phyloP scores from a whole-genome alignment of 129 eudicot species.

The Flaveria trinervia region DNA sequence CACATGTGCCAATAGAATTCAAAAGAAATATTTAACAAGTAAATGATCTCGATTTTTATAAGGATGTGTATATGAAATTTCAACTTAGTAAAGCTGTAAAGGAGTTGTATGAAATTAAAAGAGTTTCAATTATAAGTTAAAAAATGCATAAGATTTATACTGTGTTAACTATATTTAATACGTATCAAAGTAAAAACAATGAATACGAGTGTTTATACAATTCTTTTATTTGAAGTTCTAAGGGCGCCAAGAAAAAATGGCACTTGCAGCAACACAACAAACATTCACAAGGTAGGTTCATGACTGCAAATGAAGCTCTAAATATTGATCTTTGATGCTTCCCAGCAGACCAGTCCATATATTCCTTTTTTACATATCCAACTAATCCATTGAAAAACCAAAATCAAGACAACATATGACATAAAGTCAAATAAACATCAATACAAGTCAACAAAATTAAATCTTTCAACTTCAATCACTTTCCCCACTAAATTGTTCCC shows the following conservation, averaged over 20 bases:
- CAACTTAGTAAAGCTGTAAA: no score
- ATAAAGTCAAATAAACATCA: constrained; percentile 24
- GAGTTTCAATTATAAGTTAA: no score
- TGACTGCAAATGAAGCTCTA: constrained; percentile 20
- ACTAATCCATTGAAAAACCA: constrained; percentile 34
- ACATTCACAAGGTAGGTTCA: constrained; percentile 28
- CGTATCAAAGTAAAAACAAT: no score
- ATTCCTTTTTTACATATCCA: constrained; percentile 26
- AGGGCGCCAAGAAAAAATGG: not conserved
- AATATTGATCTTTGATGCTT: constrained; percentile 15
- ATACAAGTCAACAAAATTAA: constrained; percentile 31
- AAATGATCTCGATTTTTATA: not conserved
- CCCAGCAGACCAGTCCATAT: constrained; percentile 30
- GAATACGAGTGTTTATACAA: no score
- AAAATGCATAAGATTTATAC: no score
- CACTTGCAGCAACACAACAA: constrained; percentile 15
- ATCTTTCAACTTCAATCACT: constrained; percentile 48
- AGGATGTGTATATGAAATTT: no score
- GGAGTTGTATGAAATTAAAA: not conserved
- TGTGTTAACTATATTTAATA: no score
- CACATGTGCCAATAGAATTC: not conserved
- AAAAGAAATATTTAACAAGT: not conserved
- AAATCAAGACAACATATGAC: constrained; percentile 28
- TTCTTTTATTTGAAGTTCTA: not conserved
- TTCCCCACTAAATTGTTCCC: constrained; percentile 25